phyloP scores from a whole-genome alignment of 306 rosid species.

The Herpetospermum pedunculosum region DNA sequence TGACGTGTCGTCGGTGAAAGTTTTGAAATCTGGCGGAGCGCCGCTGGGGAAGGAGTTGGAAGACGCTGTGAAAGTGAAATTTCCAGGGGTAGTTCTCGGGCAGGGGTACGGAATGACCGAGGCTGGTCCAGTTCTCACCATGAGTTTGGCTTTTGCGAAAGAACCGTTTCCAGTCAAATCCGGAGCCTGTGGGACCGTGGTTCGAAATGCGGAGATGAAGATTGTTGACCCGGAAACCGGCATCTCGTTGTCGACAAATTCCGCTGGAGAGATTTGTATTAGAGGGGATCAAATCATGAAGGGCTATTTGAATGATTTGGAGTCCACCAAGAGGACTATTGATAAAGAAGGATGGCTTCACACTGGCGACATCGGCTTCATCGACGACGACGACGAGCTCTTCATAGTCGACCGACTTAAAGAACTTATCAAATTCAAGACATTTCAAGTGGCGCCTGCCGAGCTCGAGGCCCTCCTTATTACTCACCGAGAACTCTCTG shows the following conservation, averaged over 20 bases:
- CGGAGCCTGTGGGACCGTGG: constrained; percentile 78
- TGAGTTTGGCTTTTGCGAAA: constrained; percentile 40
- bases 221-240: constrained; percentile 49
- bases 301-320: constrained; percentile 66
- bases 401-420: constrained; percentile 75
- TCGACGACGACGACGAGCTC: constrained; percentile 54
- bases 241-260: constrained; percentile 53
- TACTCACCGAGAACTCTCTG: constrained; percentile 58
- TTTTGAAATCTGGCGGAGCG: constrained; percentile 66
- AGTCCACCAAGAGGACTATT: constrained; percentile 57
- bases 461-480: constrained; percentile 72
- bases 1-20: constrained; percentile 42
- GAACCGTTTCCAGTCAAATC: constrained; percentile 26
- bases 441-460: constrained; percentile 83
- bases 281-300: constrained; percentile 75
- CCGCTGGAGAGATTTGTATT: constrained; percentile 74
- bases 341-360: constrained; percentile 81
- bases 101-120: constrained; percentile 98
- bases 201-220: constrained; percentile 77
- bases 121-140: constrained; percentile 66
- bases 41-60: constrained; percentile 72
- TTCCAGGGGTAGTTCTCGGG: constrained; percentile 57
- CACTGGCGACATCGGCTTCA: constrained; percentile 68
- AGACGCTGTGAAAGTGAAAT: constrained; percentile 37
- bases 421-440: constrained; percentile 74